phyloP scores from a whole-genome alignment of 2,329 filamentous ascomycete genomes.

The Ceratocystis cubensis region DNA sequence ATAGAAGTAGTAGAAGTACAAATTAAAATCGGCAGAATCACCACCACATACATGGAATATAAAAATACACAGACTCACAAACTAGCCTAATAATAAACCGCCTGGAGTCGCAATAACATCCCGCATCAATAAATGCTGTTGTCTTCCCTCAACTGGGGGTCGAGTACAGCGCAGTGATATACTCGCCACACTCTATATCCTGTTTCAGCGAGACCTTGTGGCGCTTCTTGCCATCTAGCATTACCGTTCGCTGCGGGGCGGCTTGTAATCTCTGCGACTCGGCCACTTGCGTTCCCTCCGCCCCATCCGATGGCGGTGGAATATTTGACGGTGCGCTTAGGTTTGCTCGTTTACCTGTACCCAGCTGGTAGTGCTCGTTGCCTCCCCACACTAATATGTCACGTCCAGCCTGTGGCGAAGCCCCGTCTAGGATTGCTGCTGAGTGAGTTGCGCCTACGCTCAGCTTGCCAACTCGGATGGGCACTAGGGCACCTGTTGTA shows the following conservation, averaged over 20 bases:
- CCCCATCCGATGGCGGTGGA: slow-evolving; percentile 56
- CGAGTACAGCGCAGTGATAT: slow-evolving; percentile 74
- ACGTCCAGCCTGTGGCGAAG: slow-evolving; percentile 51
- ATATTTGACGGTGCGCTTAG: slow-evolving; percentile 64
- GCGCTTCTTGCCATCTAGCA: slow-evolving; percentile 46
- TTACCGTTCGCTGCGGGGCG: slow-evolving; percentile 60
- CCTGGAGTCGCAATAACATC: no score
- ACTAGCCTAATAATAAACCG: background rate
- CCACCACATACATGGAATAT: background rate
- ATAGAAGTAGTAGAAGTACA: background rate
- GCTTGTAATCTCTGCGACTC: slow-evolving; percentile 68
- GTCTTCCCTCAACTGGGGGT: slow-evolving; percentile 22
- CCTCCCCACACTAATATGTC: slow-evolving; percentile 91
- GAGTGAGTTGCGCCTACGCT: slow-evolving; percentile 70
- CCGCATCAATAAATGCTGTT: no score
- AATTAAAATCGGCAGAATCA: background rate
- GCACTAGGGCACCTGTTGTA: slow-evolving; percentile 48
- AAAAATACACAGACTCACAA: slow-evolving; percentile 4
- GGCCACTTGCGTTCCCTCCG: slow-evolving; percentile 38
- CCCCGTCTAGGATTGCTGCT: slow-evolving; percentile 71
- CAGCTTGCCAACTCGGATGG: slow-evolving; percentile 64
- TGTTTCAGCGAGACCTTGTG: slow-evolving; percentile 69
- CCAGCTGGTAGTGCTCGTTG: slow-evolving; percentile 87
- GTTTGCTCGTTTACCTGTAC: slow-evolving; percentile 81
- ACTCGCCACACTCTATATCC: slow-evolving; percentile 73